Evolutionary conservation across 768 basidiomycete species (phyloP), one percentile per base, ranked within the genome.

Genomic region (Lactarius evosmus): DNA sequence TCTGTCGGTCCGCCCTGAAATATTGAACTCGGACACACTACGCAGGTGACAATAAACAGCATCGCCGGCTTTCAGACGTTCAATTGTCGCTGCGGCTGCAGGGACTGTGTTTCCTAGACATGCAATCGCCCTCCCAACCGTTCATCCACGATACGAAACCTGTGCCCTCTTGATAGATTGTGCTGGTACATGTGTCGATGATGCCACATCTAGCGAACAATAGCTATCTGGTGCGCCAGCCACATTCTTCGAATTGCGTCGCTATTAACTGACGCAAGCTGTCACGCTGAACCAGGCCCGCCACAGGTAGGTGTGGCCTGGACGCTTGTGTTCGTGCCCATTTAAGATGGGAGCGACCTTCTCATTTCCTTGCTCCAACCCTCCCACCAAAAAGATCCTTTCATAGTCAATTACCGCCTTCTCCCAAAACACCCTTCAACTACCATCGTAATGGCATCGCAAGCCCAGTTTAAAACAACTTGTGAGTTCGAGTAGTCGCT

Each of bases 261-360:
- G 33, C 56, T 25, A 14, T 57, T 40, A 57, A 36, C 9, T 30
- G 29, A 16, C 54, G 27, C 25, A 6, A 33, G 40, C 41, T 38
- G 16, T 34, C 40, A 30, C n/a, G 2, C 2, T n/a, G n/a, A 8
- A 17, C 25, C 9, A 34, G 2, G 29, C 38, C 44, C 22, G 19
- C 63, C 63, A 64, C 63, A 64, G 29, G 0, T 32, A 9, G 2
- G 29, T 60, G 63, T 64, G 63, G 52, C 53, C 11, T 53, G 22
- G 12, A 7, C 5, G 16, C 19, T 25, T 19, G 6, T 11, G 8
- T 30, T 25, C 36, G 3, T 4, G 19, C 4, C 4, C 30, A 38
- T 64, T 64, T 60, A 64, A 60, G 55, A 55, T 22, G 53, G 27
- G 3, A 3, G 46, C 22, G 46, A 49, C 46, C 4, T 12, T 25